phyloP scores from a whole-genome alignment of 441 rosid genomes.

The Gossypium schwendimanii region DNA sequence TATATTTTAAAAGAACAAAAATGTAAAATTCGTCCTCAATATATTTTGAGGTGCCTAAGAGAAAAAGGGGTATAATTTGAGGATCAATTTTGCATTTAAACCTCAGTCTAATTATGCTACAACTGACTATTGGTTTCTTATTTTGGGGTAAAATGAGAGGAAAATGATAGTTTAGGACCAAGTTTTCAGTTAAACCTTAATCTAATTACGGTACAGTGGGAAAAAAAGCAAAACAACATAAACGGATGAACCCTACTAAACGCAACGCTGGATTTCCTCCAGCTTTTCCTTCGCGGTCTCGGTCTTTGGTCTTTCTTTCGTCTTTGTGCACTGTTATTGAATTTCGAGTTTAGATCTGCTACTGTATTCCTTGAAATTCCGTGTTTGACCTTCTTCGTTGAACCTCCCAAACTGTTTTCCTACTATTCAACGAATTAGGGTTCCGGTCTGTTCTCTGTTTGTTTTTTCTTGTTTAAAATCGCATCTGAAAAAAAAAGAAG shows the following conservation, averaged over 20 bases:
- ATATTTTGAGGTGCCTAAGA: too few species aligned
- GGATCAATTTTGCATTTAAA: too few species aligned
- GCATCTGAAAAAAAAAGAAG: not conserved
- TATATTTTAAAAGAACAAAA: too few species aligned
- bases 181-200: too few species aligned
- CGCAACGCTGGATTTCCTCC: slow-evolving; percentile 6
- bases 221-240: not conserved
- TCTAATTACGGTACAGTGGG: not conserved
- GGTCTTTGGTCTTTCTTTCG: not conserved
- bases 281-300: not conserved
- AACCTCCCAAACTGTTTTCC: not conserved
- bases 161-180: too few species aligned
- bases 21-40: too few species aligned
- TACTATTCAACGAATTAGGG: not conserved
- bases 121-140: too few species aligned
- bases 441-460: not conserved
- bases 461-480: not conserved
- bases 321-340: not conserved
- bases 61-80: too few species aligned
- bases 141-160: too few species aligned
- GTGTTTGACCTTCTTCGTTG: not conserved
- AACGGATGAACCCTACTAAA: not conserved
- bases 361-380: not conserved
- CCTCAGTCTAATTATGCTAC: too few species aligned
- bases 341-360: slow-evolving; percentile 7